Conservation (phyloP, 768 basidiomycete genomes). For the Suillus decipiens region DNA sequence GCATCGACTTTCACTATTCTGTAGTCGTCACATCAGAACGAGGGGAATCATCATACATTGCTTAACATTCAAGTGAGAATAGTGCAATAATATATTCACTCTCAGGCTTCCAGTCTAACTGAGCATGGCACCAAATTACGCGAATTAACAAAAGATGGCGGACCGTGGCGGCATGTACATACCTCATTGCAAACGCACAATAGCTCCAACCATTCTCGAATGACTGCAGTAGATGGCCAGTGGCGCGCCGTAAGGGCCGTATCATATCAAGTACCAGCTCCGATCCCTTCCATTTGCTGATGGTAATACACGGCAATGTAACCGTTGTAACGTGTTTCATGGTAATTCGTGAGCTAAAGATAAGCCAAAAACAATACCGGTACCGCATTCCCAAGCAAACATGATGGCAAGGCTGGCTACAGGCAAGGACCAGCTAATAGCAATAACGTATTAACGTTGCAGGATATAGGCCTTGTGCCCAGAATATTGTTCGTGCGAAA, state of each 20-base stretch:
- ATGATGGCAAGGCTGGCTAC: neutral
- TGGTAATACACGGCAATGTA: constrained; percentile 14
- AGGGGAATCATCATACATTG: constrained; percentile 15
- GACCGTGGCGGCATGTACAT: neutral
- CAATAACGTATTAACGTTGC: neutral
- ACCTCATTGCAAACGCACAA: neutral
- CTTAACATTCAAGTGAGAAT: neutral
- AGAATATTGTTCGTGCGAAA: neutral
- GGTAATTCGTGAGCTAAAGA: constrained; percentile 9
- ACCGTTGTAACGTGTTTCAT: constrained; percentile 20
- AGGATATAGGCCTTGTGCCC: neutral
- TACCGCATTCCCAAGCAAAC: neutral
- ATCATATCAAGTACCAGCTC: constrained; percentile 1
- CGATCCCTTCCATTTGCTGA: constrained; percentile 10
- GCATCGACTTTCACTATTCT: constrained; percentile 21
- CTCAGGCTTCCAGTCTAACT: neutral
- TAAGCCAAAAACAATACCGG: constrained; percentile 5
- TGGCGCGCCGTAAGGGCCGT: neutral
- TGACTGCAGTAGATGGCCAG: neutral
- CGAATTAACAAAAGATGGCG: neutral
- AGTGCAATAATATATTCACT: neutral
- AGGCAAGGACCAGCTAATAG: neutral
- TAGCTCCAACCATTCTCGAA: neutral
- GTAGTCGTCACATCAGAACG: constrained; percentile 16
- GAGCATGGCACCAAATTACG: neutral